A percentile compares a stretch with the other conserved stretches of the same genome.
Evolutionary conservation across 768 basidiomycete genomes (phyloP).

Genomic region (Tremella yokohamensis): DNA sequence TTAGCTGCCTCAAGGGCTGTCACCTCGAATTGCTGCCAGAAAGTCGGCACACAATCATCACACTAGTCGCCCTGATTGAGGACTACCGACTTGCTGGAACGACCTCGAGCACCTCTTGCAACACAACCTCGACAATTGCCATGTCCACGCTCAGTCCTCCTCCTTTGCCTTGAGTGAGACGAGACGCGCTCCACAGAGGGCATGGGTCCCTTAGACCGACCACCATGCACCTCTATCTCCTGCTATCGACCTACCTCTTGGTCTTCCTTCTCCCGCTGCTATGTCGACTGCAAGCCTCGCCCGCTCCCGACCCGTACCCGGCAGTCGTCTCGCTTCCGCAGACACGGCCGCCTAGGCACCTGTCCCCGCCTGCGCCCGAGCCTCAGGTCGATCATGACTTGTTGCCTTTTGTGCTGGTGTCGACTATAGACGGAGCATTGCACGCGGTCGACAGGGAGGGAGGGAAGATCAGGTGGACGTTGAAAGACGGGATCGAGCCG

Average conservation of each 20-base stretch:
- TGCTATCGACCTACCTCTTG: conserved; percentile 22
- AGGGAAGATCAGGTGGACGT: conserved; percentile 81
- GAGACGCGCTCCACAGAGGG: no score
- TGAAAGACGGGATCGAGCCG: conserved; percentile 58
- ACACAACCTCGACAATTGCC: no score
- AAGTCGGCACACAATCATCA: no score
- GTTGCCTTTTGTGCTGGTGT: conserved; percentile 78
- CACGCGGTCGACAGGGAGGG: conserved; percentile 87
- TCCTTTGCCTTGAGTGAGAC: conserved; percentile 1
- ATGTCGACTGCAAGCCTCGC: conserved; percentile 13
- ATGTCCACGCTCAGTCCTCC: no score
- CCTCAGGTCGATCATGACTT: conserved; percentile 59
- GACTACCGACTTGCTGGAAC: no score
- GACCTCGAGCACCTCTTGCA: no score
- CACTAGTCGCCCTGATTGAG: no score
- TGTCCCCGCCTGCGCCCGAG: conserved; percentile 9
- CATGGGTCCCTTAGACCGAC: neutral
- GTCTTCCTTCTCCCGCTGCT: conserved; percentile 26
- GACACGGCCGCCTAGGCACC: conserved; percentile 8
- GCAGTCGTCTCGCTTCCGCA: conserved; percentile 35
- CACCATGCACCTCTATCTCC: conserved; percentile 3
- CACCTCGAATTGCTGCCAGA: no score
- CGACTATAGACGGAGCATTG: conserved; percentile 89
- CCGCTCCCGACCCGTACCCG: conserved; percentile 32
- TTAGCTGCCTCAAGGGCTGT: no score